Evolutionary conservation across 352 stramenopile species (phyloP).

Genomic region (Globisporangium emineosum): DNA sequence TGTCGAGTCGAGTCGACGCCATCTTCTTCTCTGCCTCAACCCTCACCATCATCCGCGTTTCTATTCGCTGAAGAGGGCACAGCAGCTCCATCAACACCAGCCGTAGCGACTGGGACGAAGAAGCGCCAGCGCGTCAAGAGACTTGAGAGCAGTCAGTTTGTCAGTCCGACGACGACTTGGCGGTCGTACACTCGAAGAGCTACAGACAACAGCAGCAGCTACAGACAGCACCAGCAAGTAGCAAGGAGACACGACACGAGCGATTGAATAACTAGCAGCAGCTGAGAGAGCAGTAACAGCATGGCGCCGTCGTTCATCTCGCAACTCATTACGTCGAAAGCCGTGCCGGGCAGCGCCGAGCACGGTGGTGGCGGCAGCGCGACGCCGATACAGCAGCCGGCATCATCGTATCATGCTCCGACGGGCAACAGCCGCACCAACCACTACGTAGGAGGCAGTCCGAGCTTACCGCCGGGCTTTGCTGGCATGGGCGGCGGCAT

Average conservation of each 20-base stretch:
- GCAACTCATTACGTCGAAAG: conserved; percentile 21
- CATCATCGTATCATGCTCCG: not conserved
- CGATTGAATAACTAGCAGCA: not conserved
- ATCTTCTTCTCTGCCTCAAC: not conserved
- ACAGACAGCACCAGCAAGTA: not conserved
- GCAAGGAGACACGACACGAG: not conserved
- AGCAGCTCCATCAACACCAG: not conserved
- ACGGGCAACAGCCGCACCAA: conserved; percentile 6
- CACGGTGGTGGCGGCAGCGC: not conserved
- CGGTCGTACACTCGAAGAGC: conserved; percentile 6
- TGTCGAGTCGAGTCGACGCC: not conserved
- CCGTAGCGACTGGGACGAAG: not conserved
- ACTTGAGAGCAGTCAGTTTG: not conserved
- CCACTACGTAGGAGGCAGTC: not conserved
- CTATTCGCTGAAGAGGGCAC: not conserved
- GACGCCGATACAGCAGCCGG: not conserved
- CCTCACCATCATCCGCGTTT: not conserved
- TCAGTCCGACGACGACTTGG: not conserved
- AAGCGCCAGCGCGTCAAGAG: not conserved
- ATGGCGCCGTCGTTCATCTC: conserved; percentile 22
- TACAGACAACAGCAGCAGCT: not conserved
- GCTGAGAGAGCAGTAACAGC: not conserved
- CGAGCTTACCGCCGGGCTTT: conserved; percentile 9
- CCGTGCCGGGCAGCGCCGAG: conserved; percentile 9
- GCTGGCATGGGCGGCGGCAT: conserved; percentile 12